phyloP scores from a whole-genome alignment of 2,329 filamentous ascomycete species.

The Colletotrichum australisinense region DNA sequence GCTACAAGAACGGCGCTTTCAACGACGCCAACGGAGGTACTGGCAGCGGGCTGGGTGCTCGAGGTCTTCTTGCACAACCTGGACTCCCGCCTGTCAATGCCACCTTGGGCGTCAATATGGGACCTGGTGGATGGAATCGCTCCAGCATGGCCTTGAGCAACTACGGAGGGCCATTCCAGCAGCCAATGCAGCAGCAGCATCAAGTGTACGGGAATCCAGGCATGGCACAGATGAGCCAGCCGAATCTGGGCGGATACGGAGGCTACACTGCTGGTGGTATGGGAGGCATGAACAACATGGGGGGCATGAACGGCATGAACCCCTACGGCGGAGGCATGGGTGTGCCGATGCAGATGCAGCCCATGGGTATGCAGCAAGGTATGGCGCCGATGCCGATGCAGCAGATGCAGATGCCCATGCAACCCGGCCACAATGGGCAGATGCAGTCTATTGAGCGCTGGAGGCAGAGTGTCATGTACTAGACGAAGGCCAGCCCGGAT shows the following conservation, averaged over 20 bases:
- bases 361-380: conserved; percentile 30
- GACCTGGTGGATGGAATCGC: conserved; percentile 34
- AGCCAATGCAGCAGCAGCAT: conserved; percentile 16
- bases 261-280: conserved; percentile 36
- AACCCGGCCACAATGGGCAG: conserved; percentile 33
- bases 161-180: conserved; percentile 41
- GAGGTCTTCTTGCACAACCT: neutral
- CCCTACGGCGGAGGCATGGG: conserved; percentile 33
- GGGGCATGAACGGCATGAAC: conserved; percentile 36
- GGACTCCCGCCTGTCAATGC: conserved; percentile 35
- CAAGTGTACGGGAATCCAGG: conserved; percentile 37
- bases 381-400: conserved; percentile 40
- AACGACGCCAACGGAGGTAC: conserved; percentile 63
- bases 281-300: conserved; percentile 33
- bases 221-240: conserved; percentile 20
- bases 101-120: conserved; percentile 40
- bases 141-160: conserved; percentile 45
- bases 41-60: conserved; percentile 33
- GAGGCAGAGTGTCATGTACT: conserved; percentile 51
- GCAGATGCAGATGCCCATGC: conserved; percentile 32
- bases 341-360: conserved; percentile 38
- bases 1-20: conserved; percentile 63
- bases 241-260: conserved; percentile 17
- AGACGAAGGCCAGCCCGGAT: neutral
- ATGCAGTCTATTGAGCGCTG: conserved; percentile 47